Percentiles rank a stretch among this genome's conserved stretches.
phyloP scores from a whole-genome alignment of 2,329 filamentous ascomycete species.

The Xylariaceae sp. region DNA sequence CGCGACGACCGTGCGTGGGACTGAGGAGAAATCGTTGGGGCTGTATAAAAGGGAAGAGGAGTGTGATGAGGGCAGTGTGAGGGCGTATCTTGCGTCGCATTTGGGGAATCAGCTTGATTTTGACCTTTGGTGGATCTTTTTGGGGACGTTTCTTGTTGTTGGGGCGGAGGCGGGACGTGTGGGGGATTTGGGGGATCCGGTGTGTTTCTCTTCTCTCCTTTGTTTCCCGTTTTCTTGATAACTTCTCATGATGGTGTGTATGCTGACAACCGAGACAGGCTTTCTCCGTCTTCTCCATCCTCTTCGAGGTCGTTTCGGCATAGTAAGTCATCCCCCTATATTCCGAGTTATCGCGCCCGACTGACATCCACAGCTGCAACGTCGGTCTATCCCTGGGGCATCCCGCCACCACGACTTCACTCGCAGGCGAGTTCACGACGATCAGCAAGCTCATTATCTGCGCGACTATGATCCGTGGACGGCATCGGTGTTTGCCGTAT shows the following conservation, averaged over 20 bases:
- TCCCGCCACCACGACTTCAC: constrained; percentile 40
- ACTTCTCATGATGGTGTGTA: too few species aligned
- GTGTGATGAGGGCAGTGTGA: neutral
- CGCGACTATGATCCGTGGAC: constrained; percentile 50
- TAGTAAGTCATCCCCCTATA: constrained; percentile 19
- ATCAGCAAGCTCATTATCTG: constrained; percentile 51
- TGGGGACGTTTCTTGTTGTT: constrained; percentile 42
- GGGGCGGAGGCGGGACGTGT: constrained; percentile 34
- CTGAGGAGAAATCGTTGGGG: neutral
- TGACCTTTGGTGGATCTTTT: constrained; percentile 41
- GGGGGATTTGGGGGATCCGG: constrained; percentile 11
- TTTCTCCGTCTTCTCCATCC: constrained; percentile 38
- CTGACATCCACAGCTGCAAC: constrained; percentile 23
- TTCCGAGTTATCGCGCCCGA: neutral
- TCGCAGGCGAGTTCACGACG: constrained; percentile 43
- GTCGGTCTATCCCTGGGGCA: constrained; percentile 44
- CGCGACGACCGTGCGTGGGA: neutral
- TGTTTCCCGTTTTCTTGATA: too few species aligned
- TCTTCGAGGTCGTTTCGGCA: constrained; percentile 40
- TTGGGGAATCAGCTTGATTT: constrained; percentile 42
- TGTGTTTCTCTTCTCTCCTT: neutral
- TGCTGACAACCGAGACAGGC: too few species aligned
- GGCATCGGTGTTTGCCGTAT: constrained; percentile 51
- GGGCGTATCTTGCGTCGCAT: constrained; percentile 21
- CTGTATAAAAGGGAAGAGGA: neutral